Evolutionary conservation across 1,284 basidiomycete genomes (phyloP).

Genomic region (Apiotrichum mycotoxinovorans): DNA sequence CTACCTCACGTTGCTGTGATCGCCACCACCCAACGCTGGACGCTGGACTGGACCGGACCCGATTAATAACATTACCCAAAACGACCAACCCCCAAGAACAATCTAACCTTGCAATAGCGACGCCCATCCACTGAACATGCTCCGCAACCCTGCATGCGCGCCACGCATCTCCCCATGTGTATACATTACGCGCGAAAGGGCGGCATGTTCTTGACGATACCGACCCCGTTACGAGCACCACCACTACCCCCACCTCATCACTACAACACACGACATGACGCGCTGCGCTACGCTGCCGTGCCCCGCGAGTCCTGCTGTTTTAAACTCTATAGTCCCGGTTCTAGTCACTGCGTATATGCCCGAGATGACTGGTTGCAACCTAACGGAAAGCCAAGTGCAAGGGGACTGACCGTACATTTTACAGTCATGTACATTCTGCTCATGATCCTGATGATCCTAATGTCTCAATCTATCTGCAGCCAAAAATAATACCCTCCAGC

Average conservation of each 20-base stretch:
- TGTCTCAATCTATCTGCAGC: neutral
- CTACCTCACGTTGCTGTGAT: slow-evolving; percentile 37
- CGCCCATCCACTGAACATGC: too few species aligned
- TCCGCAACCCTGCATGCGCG: too few species aligned
- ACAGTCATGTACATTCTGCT: too few species aligned
- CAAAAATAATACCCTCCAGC: neutral
- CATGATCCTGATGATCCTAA: too few species aligned
- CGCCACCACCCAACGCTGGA: neutral
- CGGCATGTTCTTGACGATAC: too few species aligned
- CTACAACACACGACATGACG: neutral
- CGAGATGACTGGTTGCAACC: neutral
- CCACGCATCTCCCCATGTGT: too few species aligned
- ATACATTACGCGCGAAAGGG: too few species aligned
- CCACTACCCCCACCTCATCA: too few species aligned
- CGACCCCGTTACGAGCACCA: too few species aligned
- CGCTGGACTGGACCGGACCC: neutral
- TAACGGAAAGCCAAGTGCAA: neutral
- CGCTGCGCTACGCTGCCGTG: neutral
- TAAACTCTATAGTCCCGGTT: neutral
- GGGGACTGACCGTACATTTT: neutral
- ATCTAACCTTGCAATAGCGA: too few species aligned
- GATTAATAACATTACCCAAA: neutral
- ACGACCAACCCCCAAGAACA: neutral
- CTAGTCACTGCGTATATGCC: neutral
- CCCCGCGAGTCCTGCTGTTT: neutral